Evolutionary conservation across 2,329 filamentous ascomycete species (phyloP).

Genomic region (Claviceps sp.): DNA sequence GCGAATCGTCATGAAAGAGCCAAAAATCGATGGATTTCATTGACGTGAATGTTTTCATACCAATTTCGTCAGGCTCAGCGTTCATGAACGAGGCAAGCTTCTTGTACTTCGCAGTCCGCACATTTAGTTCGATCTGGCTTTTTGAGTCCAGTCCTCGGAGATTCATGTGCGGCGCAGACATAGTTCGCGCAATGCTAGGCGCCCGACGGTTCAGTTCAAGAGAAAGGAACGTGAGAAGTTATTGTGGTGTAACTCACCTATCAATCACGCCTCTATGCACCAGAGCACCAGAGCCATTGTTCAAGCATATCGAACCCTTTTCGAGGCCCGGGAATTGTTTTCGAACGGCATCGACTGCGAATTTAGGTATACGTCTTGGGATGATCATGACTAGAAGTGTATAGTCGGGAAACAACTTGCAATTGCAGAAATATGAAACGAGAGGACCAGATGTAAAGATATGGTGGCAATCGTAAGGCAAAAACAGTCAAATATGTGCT

Average conservation of each 20-base stretch:
- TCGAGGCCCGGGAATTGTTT: slow-evolving; percentile 1
- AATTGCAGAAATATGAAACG: neutral
- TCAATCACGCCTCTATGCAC: slow-evolving; percentile 1
- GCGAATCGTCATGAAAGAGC: neutral
- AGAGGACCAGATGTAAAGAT: neutral
- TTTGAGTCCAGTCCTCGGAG: slow-evolving; percentile 6
- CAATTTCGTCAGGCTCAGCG: neutral
- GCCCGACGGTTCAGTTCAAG: neutral
- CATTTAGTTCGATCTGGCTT: slow-evolving; percentile 1
- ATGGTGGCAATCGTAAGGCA: no score
- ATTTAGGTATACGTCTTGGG: neutral
- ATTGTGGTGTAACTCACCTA: neutral
- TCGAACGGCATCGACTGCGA: neutral
- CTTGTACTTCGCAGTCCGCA: slow-evolving; percentile 6
- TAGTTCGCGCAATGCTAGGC: slow-evolving; percentile 4
- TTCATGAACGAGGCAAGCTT: neutral
- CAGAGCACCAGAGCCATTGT: slow-evolving; percentile 5
- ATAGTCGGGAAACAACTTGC: neutral
- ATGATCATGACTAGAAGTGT: neutral
- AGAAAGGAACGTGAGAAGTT: no score
- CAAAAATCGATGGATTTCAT: neutral
- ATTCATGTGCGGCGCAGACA: slow-evolving; percentile 6
- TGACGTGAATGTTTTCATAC: neutral
- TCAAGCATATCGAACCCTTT: slow-evolving; percentile 1
- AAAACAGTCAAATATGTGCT: no score